Evolutionary conservation across 225 moss, liverwort and hornwort genomes (phyloP), one percentile per base, ranked within the genome.

Genomic region (Neckera pumila): DNA sequence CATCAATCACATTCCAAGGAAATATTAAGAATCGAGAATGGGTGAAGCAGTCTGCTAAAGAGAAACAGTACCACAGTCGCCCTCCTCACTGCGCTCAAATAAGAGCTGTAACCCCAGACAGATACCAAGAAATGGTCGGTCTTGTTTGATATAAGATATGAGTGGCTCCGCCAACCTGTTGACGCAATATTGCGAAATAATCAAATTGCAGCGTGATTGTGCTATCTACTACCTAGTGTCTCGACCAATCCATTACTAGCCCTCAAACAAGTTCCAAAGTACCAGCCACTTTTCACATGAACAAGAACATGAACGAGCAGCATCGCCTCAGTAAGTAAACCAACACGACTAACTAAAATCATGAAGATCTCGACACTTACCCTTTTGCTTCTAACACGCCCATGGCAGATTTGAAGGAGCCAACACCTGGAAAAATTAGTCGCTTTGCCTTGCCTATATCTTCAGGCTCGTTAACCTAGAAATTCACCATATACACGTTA

Each of bases 81-180:
- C 93, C 92, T 99, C 99, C 70, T 97, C 97, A 87, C 97, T 95
- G 84, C 92, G 91, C 64, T 95, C 93, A 83, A 97, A 99, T 79
- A 99, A 90, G 76, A 99, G 93, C 72, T 99, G 97, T 91, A 99
- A 93, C 47, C 99, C 99, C 57, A 99, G 88, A 86, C 99, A 99
- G 82, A 99, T 96, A 79, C 99, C 99, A 81, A 99, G 97, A 91
- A 97, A 99, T 62, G 97, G 99, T 21, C 96, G 95, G 86, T 97
- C 96, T 88, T 97, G 92, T 54, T 83, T 92, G 81, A 99, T 94
- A 78, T 99, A 99, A 79, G 94, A 86, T 77, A 90, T 90, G 80
- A 99, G 94, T 54, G 97, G 90, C 83, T 93, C 96, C 53, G 94
- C 93, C 89, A 97, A 89, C 92, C 98, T 98, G 95, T 49, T 83